Base-by-base conservation (phyloP, 2,329 filamentous ascomycete genomes). In the Cadophora gregata region DNA sequence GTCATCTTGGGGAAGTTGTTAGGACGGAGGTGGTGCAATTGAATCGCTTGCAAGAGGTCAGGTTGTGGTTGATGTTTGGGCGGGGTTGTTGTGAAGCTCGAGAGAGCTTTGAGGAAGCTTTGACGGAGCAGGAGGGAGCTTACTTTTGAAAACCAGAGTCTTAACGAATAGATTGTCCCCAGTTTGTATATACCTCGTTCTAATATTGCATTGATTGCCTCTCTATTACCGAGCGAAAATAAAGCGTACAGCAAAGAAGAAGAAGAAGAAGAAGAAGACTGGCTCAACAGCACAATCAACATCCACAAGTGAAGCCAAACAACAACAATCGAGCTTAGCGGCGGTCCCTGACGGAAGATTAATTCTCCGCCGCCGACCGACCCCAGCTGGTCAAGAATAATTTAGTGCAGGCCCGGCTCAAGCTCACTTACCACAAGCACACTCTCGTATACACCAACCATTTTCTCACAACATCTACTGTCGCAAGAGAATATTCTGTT, bases 341-440 rank as follows among this genome's bases (percentile, higher is more conserved):
- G 8, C 24, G 25, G 10, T 16, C 14, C 9, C 7, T 8, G 50
- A 12, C 50, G 50, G 50, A 53, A 53, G 3, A 53, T 29, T 3
- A 16, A 53, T 53, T 53, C 19, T n/a, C 45, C 45, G 45, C 3
- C 8, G 10, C 50, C 25, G 50, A 8, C 12, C 25, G 25, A 27
- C 10, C 48, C 24, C 50, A 6, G 19, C 16, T 29, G 16, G n/a
- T 4, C 7, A 53, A 53, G 50, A 53, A 53, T 29, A 53, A 53
- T 53, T 53, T 53, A 53, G 50, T 53, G 50, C 50, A 31, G 3
- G 19, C 2, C 45, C 45, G n/a, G 16, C n/a, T 21, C 45, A 21
- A n/a, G 48, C 42, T 47, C 25, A 53, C 50, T 53, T n/a, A 53
- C 50, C 50, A 53, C 25, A 9, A 51, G 48, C 48, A 29, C 48